phyloP scores from a whole-genome alignment of 2,329 filamentous ascomycete species.

The Boeremia lycopersici region DNA sequence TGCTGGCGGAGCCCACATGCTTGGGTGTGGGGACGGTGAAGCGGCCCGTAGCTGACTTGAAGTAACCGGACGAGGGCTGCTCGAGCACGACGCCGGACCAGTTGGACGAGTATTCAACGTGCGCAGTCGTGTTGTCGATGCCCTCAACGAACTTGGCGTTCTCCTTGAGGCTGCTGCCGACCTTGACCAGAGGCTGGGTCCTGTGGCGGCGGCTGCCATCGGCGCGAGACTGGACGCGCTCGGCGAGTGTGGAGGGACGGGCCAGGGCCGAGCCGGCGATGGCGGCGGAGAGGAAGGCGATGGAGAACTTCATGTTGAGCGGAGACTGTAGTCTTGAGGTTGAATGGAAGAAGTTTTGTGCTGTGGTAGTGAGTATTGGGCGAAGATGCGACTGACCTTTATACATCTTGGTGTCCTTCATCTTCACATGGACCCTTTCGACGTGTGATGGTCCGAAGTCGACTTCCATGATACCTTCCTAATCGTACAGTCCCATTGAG shows the following conservation, averaged over 20 bases:
- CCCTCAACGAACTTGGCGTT: slow-evolving; percentile 19
- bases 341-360: neutral
- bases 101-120: slow-evolving; percentile 61
- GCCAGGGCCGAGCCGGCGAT: slow-evolving; percentile 19
- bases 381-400: neutral
- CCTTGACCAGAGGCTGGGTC: slow-evolving; percentile 22
- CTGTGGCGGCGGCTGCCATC: slow-evolving; percentile 22
- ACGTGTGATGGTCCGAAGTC: neutral
- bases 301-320: slow-evolving; percentile 23
- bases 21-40: slow-evolving; percentile 60
- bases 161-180: slow-evolving; percentile 19
- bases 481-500: neutral
- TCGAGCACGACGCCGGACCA: slow-evolving; percentile 64
- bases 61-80: slow-evolving; percentile 50
- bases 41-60: slow-evolving; percentile 59
- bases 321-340: neutral
- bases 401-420: neutral
- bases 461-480: slow-evolving; percentile 13
- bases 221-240: slow-evolving; percentile 22
- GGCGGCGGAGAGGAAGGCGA: slow-evolving; percentile 17
- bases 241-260: slow-evolving; percentile 22
- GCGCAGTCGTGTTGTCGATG: slow-evolving; percentile 43
- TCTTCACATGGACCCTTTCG: neutral
- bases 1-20: slow-evolving; percentile 44
- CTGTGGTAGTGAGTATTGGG: neutral